A percentile compares a stretch with the other conserved stretches of the same genome.
phyloP scores from a whole-genome alignment of 768 basidiomycete species.

The Macrocybe gigantea region DNA sequence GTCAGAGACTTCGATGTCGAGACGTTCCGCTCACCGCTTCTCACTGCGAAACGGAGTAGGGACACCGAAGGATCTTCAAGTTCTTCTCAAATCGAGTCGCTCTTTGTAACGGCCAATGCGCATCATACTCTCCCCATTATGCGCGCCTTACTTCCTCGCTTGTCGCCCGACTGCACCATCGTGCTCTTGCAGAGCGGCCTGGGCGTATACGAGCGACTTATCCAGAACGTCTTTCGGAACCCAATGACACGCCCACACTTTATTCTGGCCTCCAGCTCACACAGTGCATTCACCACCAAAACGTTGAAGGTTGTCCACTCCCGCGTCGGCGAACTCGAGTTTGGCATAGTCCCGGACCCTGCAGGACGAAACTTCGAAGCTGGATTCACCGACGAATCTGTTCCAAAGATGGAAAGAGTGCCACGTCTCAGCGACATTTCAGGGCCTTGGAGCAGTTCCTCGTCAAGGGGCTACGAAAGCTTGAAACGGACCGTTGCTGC shows the following conservation, averaged over 20 bases:
- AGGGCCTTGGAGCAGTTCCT: conserved; percentile 26
- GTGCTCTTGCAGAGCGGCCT: conserved; percentile 95
- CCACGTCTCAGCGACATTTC: conserved; percentile 52
- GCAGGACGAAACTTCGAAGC: conserved; percentile 59
- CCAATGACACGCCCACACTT: conserved; percentile 75
- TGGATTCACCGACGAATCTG: conserved; percentile 29
- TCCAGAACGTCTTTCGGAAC: conserved; percentile 65
- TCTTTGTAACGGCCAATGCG: conserved; percentile 83
- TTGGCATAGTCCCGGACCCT: conserved; percentile 74
- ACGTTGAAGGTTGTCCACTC: conserved; percentile 59
- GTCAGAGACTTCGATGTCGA: conserved; percentile 46
- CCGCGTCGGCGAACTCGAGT: conserved; percentile 65
- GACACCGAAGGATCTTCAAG: conserved; percentile 4
- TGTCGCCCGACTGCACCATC: conserved; percentile 68
- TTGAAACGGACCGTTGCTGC: conserved; percentile 67
- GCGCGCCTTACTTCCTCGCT: conserved; percentile 49
- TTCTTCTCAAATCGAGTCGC: conserved; percentile 52
- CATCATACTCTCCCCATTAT: conserved; percentile 57
- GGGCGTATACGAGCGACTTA: conserved; percentile 81
- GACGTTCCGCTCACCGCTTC: conserved; percentile 24
- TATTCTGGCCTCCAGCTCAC: conserved; percentile 76
- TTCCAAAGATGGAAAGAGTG: conserved; percentile 29
- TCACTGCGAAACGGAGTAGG: background rate
- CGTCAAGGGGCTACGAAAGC: conserved; percentile 43
- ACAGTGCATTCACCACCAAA: conserved; percentile 62